A percentile compares a stretch with the other conserved stretches of the same genome.
phyloP scores from a whole-genome alignment of 768 basidiomycete genomes.

The Lactarius pseudohatsudake region DNA sequence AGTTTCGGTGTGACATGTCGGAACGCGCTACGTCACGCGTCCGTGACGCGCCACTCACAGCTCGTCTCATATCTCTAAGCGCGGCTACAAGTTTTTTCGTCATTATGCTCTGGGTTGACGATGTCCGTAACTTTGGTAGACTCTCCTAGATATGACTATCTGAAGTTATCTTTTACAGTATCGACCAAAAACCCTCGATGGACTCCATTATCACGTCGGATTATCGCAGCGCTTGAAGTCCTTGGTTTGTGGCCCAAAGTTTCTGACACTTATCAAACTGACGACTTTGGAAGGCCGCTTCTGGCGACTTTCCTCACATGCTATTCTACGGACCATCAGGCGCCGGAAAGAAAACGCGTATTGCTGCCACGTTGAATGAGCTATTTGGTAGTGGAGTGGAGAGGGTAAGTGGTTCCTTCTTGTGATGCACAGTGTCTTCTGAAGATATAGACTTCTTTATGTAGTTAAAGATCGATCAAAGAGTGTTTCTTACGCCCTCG shows the following conservation, averaged over 20 bases:
- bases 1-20: constrained; percentile 23
- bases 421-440: constrained; percentile 5
- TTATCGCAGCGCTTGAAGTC: constrained; percentile 80
- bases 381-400: constrained; percentile 91
- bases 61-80: not conserved
- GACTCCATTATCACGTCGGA: constrained; percentile 83
- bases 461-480: constrained; percentile 96
- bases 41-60: constrained; percentile 11
- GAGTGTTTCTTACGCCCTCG: constrained; percentile 91
- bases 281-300: constrained; percentile 56
- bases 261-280: not conserved
- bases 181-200: constrained; percentile 79
- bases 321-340: constrained; percentile 97
- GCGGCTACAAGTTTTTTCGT: not conserved
- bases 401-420: constrained; percentile 54
- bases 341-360: constrained; percentile 97
- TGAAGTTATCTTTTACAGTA: constrained; percentile 48
- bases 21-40: constrained; percentile 30
- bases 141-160: not conserved
- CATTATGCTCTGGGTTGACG: constrained; percentile 51
- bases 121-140: constrained; percentile 35
- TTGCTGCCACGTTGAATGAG: constrained; percentile 84
- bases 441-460: not conserved
- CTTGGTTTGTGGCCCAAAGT: constrained; percentile 48
- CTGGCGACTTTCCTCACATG: constrained; percentile 96